Evolutionary conservation across 139 green algal genomes (phyloP), one percentile per base, ranked within the genome.

Genomic region (Diplosphaera chodatii): DNA sequence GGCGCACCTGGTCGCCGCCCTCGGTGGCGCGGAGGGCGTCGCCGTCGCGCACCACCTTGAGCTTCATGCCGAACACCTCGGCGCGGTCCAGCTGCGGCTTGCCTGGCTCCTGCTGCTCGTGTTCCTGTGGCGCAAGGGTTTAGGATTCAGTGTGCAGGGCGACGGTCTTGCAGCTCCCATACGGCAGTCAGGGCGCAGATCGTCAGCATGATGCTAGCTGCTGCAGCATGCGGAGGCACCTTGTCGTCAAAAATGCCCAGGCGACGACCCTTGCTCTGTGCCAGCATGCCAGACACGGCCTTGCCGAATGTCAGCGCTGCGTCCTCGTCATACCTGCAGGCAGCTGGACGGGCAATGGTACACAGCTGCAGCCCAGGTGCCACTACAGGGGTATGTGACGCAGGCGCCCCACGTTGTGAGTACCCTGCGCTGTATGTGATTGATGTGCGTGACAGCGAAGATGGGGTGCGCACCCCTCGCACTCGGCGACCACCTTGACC

Each of bases 281-380:
- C 80, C 23, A 84, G 62, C 27, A 76, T 59, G 33, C 80, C 77
- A 0, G 56, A 37, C n/a, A 85, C 72, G 37, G 55, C 27, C 70
- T 70, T 75, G 30, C 80, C 80, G 64, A 84, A 84, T 1, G 80
- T 84, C 29, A 84, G 55, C 4, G 32, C 80, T 55, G 82, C 80
- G 0, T 80, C 56, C 40, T 59, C 48, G 18, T 59, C 48, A 25
- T n/a, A 59, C 48, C 48, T 59, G 48, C 48, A 48, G 37, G 37
- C 10, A 20, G 37, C 6, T 48, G 6, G 8, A 48, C 6, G 37
- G 6, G 8, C 6, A 48, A 48, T 6, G 8, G 37, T 6, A 20
- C 37, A 6, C 10, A 48, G 8, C 37, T 10, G 8, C 10, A 48
- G 37, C 37, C n/a, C n/a, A 48, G 10, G 10, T 48, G 37, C 37